Percentiles rank a stretch among this genome's conserved stretches.
Evolutionary conservation across 1,284 basidiomycete genomes (phyloP).

Genomic region (Taiwanofungus camphoratus): DNA sequence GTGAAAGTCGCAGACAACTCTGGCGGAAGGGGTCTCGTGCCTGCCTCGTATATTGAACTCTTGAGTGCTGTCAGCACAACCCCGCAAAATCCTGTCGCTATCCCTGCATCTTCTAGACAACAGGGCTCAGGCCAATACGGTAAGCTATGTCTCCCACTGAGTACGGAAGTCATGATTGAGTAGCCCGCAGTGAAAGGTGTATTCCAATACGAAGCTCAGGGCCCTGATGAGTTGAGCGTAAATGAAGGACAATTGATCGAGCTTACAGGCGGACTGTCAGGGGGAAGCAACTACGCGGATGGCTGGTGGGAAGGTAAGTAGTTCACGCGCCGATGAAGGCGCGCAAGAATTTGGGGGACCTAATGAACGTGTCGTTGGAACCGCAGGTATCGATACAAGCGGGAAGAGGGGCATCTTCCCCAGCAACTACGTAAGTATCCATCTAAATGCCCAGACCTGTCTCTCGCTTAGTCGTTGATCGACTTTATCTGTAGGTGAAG

Average conservation of each 20-base stretch:
- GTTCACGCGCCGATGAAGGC: conserved; percentile 1
- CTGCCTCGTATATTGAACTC: conserved; percentile 66
- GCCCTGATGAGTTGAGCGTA: conserved; percentile 64
- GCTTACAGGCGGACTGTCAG: conserved; percentile 53
- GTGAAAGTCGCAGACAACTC: conserved; percentile 61
- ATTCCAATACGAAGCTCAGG: conserved; percentile 64
- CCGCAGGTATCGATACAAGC: conserved; percentile 49
- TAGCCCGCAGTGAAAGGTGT: conserved; percentile 53
- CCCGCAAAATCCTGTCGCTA: neutral
- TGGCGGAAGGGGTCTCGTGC: conserved; percentile 67
- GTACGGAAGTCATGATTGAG: neutral
- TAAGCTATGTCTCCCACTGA: conserved; percentile 18
- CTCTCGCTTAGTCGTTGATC: neutral
- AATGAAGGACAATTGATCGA: conserved; percentile 56
- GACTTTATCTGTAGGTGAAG: neutral
- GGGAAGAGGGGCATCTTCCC: conserved; percentile 77
- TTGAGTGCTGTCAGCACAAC: conserved; percentile 19
- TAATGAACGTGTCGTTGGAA: conserved; percentile 12
- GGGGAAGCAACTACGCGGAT: conserved; percentile 61
- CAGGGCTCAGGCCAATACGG: conserved; percentile 42
- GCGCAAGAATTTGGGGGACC: conserved; percentile 5
- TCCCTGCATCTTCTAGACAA: conserved; percentile 7
- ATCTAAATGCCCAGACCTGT: conserved; percentile 2
- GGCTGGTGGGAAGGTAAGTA: conserved; percentile 79
- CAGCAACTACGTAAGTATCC: conserved; percentile 70